phyloP scores from a whole-genome alignment of 2,329 filamentous ascomycete genomes.

The Scedosporium boydii region DNA sequence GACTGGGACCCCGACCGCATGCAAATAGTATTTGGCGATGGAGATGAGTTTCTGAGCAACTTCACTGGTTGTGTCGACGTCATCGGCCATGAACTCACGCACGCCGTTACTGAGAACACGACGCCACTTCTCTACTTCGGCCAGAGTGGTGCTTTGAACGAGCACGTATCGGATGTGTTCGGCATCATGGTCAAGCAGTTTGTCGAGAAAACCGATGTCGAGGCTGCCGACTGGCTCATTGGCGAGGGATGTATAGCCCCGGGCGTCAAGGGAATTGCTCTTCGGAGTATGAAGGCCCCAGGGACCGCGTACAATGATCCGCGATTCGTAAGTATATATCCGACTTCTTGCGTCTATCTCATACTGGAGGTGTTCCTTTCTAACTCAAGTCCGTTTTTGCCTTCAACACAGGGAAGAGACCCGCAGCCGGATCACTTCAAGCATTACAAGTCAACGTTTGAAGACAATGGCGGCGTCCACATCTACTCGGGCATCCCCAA shows the following conservation, averaged over 20 bases:
- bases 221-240: constrained; percentile 43
- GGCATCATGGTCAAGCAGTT: constrained; percentile 49
- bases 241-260: constrained; percentile 43
- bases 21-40: constrained; percentile 49
- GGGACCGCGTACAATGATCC: constrained; percentile 44
- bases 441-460: constrained; percentile 25
- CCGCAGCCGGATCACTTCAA: constrained; percentile 40
- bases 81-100: constrained; percentile 48
- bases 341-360: background rate
- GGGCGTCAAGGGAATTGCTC: constrained; percentile 38
- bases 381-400: background rate
- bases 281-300: constrained; percentile 44
- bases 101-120: constrained; percentile 42
- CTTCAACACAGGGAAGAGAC: constrained; percentile 35
- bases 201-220: constrained; percentile 32
- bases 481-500: constrained; percentile 7
- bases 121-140: constrained; percentile 39
- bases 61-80: constrained; percentile 45
- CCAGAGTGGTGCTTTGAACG: constrained; percentile 46
- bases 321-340: constrained; percentile 29
- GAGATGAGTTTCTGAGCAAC: constrained; percentile 38
- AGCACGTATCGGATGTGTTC: constrained; percentile 47
- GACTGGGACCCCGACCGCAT: constrained; percentile 38
- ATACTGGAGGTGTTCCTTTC: background rate
- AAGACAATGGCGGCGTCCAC: constrained; percentile 36